Evolutionary conservation across 1,284 basidiomycete genomes (phyloP), one percentile per base, ranked within the genome.

Genomic region (Takashimella koratensis): DNA sequence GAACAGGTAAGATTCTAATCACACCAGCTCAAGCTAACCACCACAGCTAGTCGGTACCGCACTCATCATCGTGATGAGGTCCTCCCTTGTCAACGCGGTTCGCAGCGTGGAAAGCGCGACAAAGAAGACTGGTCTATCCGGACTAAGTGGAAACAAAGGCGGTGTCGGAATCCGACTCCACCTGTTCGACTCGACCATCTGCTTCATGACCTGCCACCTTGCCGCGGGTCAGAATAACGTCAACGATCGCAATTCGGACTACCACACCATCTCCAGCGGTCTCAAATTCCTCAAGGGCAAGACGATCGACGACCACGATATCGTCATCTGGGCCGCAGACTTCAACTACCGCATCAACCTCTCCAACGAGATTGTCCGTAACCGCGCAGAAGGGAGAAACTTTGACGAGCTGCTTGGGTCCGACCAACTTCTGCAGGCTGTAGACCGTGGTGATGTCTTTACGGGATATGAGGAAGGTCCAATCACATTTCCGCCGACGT

Each of bases 141-240:
- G 96, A 13, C 92, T 98, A 83, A 92, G 90, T 4, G 96, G 96
- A 21, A 99, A 98, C 77, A 99, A 95, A 77, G 90, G 90, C 21
- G 94, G 91, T 10, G 90, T 96, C 5, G 93, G 87, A 2, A 89
- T 99, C 61, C 86, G 96, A 20, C 79, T 99, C 55, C 87, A 97
- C 42, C 88, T 90, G 63, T 83, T 87, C 65, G 92, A 96, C 68
- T 89, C 93, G 5, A 87, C 83, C 45, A 86, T 98, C 65, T 98
- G 96, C 76, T 93, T 98, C 76, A 78, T 99, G 64, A 97, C 95
- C 0, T 70, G 70, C 52, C 96, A 98, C 75, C 82, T 98, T 45
- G 93, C 96, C 13, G 94, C 96, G 5, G 96, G 96, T 3, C 92
- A 95, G 65, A 72, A 81, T 5, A 96, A 95, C 65, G 80, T 90